phyloP scores from a whole-genome alignment of 176 grass and related monocot genomes.

The Musa beccarii region DNA sequence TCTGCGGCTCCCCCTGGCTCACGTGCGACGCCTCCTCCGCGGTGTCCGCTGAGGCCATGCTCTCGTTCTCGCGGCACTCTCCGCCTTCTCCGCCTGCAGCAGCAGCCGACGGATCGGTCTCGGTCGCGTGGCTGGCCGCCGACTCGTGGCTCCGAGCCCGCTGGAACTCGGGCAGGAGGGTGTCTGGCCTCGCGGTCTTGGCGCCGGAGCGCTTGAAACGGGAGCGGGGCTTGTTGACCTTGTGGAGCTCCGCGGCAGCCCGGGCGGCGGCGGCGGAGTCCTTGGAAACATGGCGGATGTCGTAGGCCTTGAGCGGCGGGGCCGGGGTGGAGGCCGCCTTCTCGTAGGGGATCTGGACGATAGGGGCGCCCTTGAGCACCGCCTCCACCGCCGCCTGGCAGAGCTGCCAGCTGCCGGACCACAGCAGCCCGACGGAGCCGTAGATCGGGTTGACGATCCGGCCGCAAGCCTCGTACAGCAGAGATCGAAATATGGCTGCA shows the following conservation, averaged over 20 bases:
- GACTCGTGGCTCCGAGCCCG: constrained; percentile 26
- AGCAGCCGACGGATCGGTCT: neutral
- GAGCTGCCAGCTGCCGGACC: constrained; percentile 38
- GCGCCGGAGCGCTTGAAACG: constrained; percentile 37
- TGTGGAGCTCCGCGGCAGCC: constrained; percentile 3
- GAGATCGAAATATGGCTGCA: constrained; percentile 47
- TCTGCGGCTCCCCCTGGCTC: constrained; percentile 41
- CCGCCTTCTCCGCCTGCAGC: neutral
- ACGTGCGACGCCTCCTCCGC: constrained; percentile 39
- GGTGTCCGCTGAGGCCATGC: constrained; percentile 28
- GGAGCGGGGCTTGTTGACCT: constrained; percentile 26
- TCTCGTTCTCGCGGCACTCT: constrained; percentile 9
- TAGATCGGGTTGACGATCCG: constrained; percentile 53
- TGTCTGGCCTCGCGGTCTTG: neutral
- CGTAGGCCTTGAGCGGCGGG: constrained; percentile 19
- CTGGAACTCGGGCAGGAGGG: neutral
- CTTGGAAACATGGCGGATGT: constrained; percentile 48
- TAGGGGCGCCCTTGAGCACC: constrained; percentile 41
- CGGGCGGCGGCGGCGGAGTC: neutral
- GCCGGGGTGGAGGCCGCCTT: constrained; percentile 16
- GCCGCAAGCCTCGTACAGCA: constrained; percentile 50
- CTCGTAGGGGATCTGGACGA: constrained; percentile 30
- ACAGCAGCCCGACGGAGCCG: constrained; percentile 49
- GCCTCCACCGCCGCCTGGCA: constrained; percentile 56
- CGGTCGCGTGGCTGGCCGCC: constrained; percentile 29